Percentiles rank a stretch among this genome's conserved stretches.
Conservation (phyloP, 306 rosid genomes). For the Prunus campanulata region DNA sequence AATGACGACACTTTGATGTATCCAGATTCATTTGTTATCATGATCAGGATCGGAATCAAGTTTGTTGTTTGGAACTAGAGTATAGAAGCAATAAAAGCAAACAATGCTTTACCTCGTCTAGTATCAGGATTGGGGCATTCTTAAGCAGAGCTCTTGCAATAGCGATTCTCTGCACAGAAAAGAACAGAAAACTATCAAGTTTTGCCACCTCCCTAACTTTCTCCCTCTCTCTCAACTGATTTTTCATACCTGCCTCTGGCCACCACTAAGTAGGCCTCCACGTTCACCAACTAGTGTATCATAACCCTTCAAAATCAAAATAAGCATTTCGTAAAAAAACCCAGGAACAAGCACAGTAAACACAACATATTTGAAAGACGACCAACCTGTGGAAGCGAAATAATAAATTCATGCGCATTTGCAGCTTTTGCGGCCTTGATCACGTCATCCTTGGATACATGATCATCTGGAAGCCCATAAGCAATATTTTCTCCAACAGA, state of each 20-base stretch:
- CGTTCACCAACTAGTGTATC: constrained; percentile 96
- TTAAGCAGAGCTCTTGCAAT: constrained; percentile 90
- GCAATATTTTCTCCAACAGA: constrained; percentile 98
- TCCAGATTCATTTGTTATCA: constrained; percentile 13
- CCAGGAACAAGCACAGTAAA: constrained; percentile 2
- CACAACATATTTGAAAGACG: constrained; percentile 13
- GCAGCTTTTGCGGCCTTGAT: constrained; percentile 98
- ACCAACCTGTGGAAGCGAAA: constrained; percentile 89
- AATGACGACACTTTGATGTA: background rate
- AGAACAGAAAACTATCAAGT: constrained; percentile 24
- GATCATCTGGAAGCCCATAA: constrained; percentile 93
- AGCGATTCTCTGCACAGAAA: constrained; percentile 69
- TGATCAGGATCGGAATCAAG: constrained; percentile 3
- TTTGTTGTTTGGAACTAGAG: constrained; percentile 15
- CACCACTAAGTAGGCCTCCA: constrained; percentile 91
- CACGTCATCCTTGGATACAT: constrained; percentile 82
- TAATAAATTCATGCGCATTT: constrained; percentile 92
- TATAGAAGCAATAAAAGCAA: constrained; percentile 11
- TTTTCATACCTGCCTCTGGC: constrained; percentile 84
- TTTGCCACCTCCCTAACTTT: constrained; percentile 5
- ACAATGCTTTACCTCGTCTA: constrained; percentile 64
- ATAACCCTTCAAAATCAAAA: constrained; percentile 56
- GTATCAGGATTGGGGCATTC: constrained; percentile 84
- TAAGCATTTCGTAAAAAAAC: constrained; percentile 3
- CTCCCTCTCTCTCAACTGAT: constrained; percentile 1